Evolutionary conservation across 2,329 filamentous ascomycete species (phyloP).

Genomic region (Didymosphaeria variabile): DNA sequence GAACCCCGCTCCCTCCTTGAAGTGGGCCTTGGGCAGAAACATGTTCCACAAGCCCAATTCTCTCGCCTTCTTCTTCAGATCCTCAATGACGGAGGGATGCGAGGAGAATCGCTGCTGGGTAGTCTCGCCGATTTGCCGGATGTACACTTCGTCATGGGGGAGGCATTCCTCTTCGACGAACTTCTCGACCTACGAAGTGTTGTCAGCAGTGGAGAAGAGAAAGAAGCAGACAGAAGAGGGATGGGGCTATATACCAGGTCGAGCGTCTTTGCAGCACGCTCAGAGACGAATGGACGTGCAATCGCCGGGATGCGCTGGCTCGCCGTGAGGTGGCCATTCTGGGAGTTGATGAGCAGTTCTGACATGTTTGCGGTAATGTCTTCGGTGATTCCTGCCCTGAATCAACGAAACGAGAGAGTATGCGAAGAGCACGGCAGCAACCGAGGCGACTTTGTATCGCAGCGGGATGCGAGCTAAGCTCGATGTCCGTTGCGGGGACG

Average conservation of each 20-base stretch:
- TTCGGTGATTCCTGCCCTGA: not conserved
- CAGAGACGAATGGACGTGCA: slow-evolving; percentile 75
- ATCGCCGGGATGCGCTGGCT: slow-evolving; percentile 67
- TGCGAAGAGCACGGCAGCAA: not conserved
- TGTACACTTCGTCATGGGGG: slow-evolving; percentile 78
- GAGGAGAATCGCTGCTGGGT: slow-evolving; percentile 75
- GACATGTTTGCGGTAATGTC: slow-evolving; percentile 35
- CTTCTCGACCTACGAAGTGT: slow-evolving; percentile 73
- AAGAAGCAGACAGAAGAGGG: not conserved
- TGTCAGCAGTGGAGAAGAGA: slow-evolving; percentile 8
- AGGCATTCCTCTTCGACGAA: slow-evolving; percentile 94
- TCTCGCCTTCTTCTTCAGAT: slow-evolving; percentile 84
- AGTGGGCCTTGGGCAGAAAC: slow-evolving; percentile 95
- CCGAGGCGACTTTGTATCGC: slow-evolving; percentile 10
- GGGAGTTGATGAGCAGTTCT: slow-evolving; percentile 46
- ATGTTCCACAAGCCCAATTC: slow-evolving; percentile 95
- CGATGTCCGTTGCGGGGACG: slow-evolving; percentile 17
- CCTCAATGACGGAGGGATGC: slow-evolving; percentile 84
- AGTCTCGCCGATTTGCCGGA: slow-evolving; percentile 80
- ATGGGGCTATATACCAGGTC: slow-evolving; percentile 67
- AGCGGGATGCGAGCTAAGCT: slow-evolving; percentile 4
- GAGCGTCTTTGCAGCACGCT: slow-evolving; percentile 82
- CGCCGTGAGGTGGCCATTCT: slow-evolving; percentile 54
- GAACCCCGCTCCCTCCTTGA: slow-evolving; percentile 93
- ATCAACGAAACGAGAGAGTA: not conserved